Base-by-base conservation (phyloP, 2,329 filamentous ascomycete genomes). In the Aspergillus pseudonomiae region DNA sequence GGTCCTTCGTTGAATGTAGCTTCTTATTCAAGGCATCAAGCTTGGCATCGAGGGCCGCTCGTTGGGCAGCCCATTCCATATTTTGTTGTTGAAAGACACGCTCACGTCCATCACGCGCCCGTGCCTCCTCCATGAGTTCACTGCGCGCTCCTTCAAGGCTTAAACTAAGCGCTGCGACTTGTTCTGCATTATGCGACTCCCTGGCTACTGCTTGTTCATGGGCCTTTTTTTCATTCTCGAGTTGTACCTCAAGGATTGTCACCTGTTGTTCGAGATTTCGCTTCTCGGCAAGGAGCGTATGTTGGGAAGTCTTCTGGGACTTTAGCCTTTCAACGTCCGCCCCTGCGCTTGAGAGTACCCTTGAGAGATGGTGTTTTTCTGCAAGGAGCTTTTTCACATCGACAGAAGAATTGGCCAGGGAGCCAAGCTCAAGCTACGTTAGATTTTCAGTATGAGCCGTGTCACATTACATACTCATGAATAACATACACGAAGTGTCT, bases 141-240 rank as follows among this genome's bases (percentile, higher is more conserved):
- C 80, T 79, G 65, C 80, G 80, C 19, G 86, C 72, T 60, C 80
- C 78, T 50, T 86, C 81, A 2, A 84, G 68, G 60, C 82, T 78
- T 6, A 75, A 70, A 56, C 78, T 74, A 2, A 81, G 70, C 24
- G 74, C 74, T 21, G 78, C 74, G 36, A 78, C 76, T 54, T 82
- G 77, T 48, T 80, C 77, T 74, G 58, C 71, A 65, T 70, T 73
- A 67, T 81, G 72, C 68, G 75, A 62, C 50, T 68, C 68, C 63
- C 73, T 74, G 19, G 67, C 60, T 79, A 81, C 68, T 78, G 84
- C 85, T 58, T 89, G 86, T 68, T 89, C 86, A 10, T 86, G 82
- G 3, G 88, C 85, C n/a, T 88, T 86, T 75, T 88, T 94, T 74
- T 95, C 92, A 68, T 91, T 92, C 67, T 94, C 92, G 2, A 97